Evolutionary conservation across 2,329 filamentous ascomycete species (phyloP).

Genomic region (Phoma sp.): DNA sequence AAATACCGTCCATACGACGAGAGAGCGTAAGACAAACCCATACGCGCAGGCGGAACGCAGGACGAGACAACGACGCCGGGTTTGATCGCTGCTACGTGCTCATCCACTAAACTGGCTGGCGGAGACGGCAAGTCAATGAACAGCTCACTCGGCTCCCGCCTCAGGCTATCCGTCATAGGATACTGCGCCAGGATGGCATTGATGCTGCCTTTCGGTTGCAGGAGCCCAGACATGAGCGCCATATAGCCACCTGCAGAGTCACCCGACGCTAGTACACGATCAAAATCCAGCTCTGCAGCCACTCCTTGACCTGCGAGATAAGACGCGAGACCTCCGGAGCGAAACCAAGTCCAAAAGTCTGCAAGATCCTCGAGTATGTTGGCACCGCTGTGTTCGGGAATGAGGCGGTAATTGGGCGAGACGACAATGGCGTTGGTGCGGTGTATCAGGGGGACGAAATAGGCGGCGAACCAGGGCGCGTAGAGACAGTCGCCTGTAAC

Average conservation of each 20-base stretch:
- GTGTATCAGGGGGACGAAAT: slow-evolving; percentile 49
- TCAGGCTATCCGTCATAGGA: slow-evolving; percentile 36
- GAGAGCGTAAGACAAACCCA: slow-evolving; percentile 25
- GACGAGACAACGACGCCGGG: slow-evolving; percentile 29
- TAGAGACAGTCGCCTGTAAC: slow-evolving; percentile 35
- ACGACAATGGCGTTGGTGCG: slow-evolving; percentile 54
- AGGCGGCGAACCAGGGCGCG: slow-evolving; percentile 39
- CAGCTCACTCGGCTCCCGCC: background rate
- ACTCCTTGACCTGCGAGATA: slow-evolving; percentile 24
- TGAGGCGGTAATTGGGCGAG: slow-evolving; percentile 58
- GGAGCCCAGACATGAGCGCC: slow-evolving; percentile 41
- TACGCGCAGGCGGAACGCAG: slow-evolving; percentile 26
- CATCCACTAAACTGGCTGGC: slow-evolving; percentile 23
- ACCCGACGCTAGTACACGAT: slow-evolving; percentile 39
- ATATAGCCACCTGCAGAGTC: slow-evolving; percentile 51
- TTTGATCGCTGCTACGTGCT: slow-evolving; percentile 27
- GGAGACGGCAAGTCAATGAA: slow-evolving; percentile 17
- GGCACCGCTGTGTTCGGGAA: slow-evolving; percentile 56
- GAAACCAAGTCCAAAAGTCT: slow-evolving; percentile 59
- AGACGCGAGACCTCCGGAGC: slow-evolving; percentile 7
- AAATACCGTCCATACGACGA: slow-evolving; percentile 28
- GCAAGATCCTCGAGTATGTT: slow-evolving; percentile 57
- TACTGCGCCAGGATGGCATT: slow-evolving; percentile 36
- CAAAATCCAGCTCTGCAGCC: slow-evolving; percentile 30
- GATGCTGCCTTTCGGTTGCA: slow-evolving; percentile 26